phyloP scores from a whole-genome alignment of 1,284 basidiomycete species.

The Ganoderma multipileum region DNA sequence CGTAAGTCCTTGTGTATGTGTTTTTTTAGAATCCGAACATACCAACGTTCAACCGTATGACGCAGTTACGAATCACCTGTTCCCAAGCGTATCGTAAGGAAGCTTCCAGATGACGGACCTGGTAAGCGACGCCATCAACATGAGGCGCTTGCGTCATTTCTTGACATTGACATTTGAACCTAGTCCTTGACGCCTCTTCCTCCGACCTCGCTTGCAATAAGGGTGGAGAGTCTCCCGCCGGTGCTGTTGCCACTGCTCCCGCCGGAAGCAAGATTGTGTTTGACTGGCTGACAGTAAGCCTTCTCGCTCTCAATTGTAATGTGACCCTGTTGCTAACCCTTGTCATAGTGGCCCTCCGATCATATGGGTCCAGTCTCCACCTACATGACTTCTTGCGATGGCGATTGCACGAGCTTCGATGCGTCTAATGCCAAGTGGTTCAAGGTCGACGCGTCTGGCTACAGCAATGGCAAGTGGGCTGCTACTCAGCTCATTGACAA shows the following conservation, averaged over 20 bases:
- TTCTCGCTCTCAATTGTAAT: too few species aligned
- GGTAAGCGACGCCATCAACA: conserved; percentile 30
- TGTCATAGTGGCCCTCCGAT: conserved; percentile 29
- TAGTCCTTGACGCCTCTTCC: conserved; percentile 36
- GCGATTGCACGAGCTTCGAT: conserved; percentile 44
- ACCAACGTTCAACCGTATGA: conserved; percentile 2
- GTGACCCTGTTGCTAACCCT: neutral
- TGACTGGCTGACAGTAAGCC: conserved; percentile 38
- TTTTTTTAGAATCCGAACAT: neutral
- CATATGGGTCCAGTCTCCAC: conserved; percentile 45
- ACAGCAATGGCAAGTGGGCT: conserved; percentile 43
- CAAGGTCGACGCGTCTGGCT: conserved; percentile 46
- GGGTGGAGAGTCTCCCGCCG: conserved; percentile 38
- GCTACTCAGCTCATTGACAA: conserved; percentile 41
- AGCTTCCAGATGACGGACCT: conserved; percentile 42
- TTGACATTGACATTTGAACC: neutral
- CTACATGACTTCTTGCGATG: conserved; percentile 48
- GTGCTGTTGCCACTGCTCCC: conserved; percentile 32
- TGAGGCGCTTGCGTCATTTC: conserved; percentile 6
- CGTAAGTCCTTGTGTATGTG: conserved; percentile 27
- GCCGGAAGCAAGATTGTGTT: conserved; percentile 41
- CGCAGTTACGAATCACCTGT: conserved; percentile 30
- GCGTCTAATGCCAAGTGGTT: conserved; percentile 45
- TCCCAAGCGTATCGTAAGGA: conserved; percentile 38
- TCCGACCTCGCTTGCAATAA: conserved; percentile 41